Conservation (phyloP, 2,329 filamentous ascomycete genomes). For the Fusarium pseudocircinatum region DNA sequence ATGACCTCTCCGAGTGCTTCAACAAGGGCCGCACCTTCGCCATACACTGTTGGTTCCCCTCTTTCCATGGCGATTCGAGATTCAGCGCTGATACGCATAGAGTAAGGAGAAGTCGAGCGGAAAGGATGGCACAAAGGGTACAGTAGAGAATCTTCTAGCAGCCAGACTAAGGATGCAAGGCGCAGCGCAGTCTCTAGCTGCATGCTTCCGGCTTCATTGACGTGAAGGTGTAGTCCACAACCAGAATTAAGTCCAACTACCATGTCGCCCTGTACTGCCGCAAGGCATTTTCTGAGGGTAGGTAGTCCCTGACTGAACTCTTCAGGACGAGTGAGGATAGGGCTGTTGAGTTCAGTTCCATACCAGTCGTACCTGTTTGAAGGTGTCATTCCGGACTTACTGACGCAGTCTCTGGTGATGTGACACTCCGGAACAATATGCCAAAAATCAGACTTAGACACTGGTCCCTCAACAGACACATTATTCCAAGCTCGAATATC, state of each 20-base stretch:
- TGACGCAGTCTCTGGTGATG: slow-evolving; percentile 31
- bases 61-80: slow-evolving; percentile 29
- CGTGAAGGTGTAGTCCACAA: slow-evolving; percentile 43
- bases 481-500: slow-evolving; percentile 35
- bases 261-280: slow-evolving; percentile 24
- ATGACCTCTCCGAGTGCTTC: not conserved
- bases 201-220: slow-evolving; percentile 32
- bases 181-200: slow-evolving; percentile 30
- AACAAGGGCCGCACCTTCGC: slow-evolving; percentile 17
- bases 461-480: not conserved
- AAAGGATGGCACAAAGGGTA: slow-evolving; percentile 37
- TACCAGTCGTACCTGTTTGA: slow-evolving; percentile 37
- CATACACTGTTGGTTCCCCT: not conserved
- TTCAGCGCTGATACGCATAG: slow-evolving; percentile 27
- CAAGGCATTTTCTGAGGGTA: slow-evolving; percentile 31
- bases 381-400: slow-evolving; percentile 23
- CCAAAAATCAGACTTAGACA: slow-evolving; percentile 31
- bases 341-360: slow-evolving; percentile 42
- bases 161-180: slow-evolving; percentile 32
- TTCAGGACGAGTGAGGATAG: slow-evolving; percentile 27
- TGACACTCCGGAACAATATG: slow-evolving; percentile 35
- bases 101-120: slow-evolving; percentile 33
- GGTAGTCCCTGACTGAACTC: slow-evolving; percentile 37
- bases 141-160: slow-evolving; percentile 38
- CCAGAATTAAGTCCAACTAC: slow-evolving; percentile 40